A percentile compares a stretch with the other conserved stretches of the same genome.
These are phyloP conservation scores for Pseudocercospora crystallina DNA, from an alignment of 2,329 filamentous ascomycete species.

Conservation along the genomic window DNA sequence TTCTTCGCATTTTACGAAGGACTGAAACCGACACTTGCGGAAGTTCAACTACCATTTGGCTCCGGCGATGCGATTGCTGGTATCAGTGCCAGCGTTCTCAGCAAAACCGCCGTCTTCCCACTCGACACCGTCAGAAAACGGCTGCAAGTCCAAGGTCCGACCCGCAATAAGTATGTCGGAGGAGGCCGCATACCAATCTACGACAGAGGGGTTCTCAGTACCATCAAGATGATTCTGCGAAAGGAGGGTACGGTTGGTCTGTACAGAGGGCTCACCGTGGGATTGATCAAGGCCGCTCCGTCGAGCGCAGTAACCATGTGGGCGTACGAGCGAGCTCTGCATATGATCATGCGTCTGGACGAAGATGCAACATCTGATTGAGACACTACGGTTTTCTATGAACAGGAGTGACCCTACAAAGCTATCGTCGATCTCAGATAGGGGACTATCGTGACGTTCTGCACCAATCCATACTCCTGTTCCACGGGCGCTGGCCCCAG, in stretches of 20 bases:
- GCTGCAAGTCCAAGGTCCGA: slow-evolving; percentile 93
- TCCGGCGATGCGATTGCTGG: slow-evolving; percentile 83
- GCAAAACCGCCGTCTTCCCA: slow-evolving; percentile 90
- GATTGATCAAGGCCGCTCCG: slow-evolving; percentile 90
- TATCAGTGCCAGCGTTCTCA: slow-evolving; percentile 71
- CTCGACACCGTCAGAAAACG: slow-evolving; percentile 90
- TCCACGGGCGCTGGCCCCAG: slow-evolving; percentile 12
- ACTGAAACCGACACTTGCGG: slow-evolving; percentile 51
- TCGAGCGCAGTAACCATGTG: slow-evolving; percentile 89
- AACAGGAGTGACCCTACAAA: not conserved
- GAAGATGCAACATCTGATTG: no score
- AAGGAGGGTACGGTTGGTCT: slow-evolving; percentile 76
- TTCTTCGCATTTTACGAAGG: slow-evolving; percentile 91
- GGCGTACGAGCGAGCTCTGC: slow-evolving; percentile 81
- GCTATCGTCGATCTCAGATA: slow-evolving; percentile 8
- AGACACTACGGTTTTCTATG: no score
- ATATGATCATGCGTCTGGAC: slow-evolving; percentile 17
- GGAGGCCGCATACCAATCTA: slow-evolving; percentile 81
- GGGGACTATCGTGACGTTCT: slow-evolving; percentile 16
- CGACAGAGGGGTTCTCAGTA: slow-evolving; percentile 61
- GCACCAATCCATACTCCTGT: slow-evolving; percentile 17
- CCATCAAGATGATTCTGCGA: slow-evolving; percentile 66
- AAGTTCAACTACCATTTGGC: slow-evolving; percentile 60
- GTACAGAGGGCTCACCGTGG: slow-evolving; percentile 85
- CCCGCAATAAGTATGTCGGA: slow-evolving; percentile 67